Evolutionary conservation across 1,139 yeast genomes (phyloP).

Genomic region (Yamadazyma blattariae): DNA sequence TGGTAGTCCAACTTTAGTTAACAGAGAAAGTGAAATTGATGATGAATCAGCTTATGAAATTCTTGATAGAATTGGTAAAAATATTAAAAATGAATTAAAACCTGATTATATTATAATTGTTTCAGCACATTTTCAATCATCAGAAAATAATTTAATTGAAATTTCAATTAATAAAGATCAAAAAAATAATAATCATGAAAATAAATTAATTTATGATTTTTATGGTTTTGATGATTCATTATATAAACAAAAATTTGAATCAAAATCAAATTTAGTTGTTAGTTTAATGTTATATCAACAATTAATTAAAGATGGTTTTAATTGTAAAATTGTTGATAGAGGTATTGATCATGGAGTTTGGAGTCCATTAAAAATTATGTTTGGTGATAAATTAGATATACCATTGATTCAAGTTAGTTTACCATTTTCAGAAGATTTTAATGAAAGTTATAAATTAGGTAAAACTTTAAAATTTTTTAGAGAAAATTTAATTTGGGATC

Average conservation of each 20-base stretch:
- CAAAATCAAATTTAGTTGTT: constrained; percentile 38
- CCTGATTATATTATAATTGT: constrained; percentile 67
- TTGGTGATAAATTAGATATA: constrained; percentile 52
- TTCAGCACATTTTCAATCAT: constrained; percentile 77
- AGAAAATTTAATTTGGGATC: constrained; percentile 37
- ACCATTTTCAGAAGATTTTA: constrained; percentile 46
- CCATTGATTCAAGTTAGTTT: constrained; percentile 63
- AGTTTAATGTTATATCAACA: constrained; percentile 44
- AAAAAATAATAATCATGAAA: constrained; percentile 15
- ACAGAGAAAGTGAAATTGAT: constrained; percentile 38
- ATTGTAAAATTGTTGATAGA: constrained; percentile 43
- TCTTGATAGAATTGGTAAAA: constrained; percentile 47
- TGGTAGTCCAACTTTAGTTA: constrained; percentile 77
- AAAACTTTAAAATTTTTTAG: constrained; percentile 50
- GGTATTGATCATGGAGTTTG: constrained; percentile 84
- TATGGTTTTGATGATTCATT: constrained; percentile 64
- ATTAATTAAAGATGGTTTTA: constrained; percentile 42
- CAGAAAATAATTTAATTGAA: constrained; percentile 40
- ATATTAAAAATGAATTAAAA: constrained; percentile 40
- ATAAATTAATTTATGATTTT: constrained; percentile 63
- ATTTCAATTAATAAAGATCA: constrained; percentile 31
- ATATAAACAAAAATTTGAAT: constrained; percentile 61
- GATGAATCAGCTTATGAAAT: constrained; percentile 60
- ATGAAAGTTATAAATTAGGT: constrained; percentile 55
- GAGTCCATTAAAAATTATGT: constrained; percentile 77